Percentiles rank a stretch among this genome's conserved stretches.
These are phyloP conservation scores for Protea cynaroides DNA, from an alignment of 164 flowering plant genomes.

Conservation along the genomic window DNA sequence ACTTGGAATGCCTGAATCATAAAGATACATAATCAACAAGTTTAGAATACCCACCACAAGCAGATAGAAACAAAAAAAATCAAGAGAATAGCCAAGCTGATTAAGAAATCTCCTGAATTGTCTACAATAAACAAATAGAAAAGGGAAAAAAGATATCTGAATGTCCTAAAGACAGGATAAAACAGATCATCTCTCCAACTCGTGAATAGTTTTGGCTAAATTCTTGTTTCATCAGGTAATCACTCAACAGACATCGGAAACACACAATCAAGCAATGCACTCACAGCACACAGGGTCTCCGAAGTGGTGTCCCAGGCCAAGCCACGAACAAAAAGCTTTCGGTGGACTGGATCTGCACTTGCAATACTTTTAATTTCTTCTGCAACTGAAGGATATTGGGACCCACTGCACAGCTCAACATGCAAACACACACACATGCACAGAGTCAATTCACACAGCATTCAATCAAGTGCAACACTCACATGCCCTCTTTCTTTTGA, in stretches of 20 bases:
- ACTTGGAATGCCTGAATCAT: slow-evolving; percentile 46
- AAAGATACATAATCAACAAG: slow-evolving; percentile 8
- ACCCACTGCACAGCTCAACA: slow-evolving; percentile 62
- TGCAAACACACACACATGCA: slow-evolving; percentile 57
- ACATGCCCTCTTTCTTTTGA: slow-evolving; percentile 8
- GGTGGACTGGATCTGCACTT: slow-evolving; percentile 69
- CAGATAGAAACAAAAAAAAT: slow-evolving; percentile 1
- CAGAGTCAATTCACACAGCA: slow-evolving; percentile 57
- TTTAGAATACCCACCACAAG: slow-evolving; percentile 7
- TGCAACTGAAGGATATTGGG: slow-evolving; percentile 64
- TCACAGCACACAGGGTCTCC: slow-evolving; percentile 85
- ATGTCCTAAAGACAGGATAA: not conserved
- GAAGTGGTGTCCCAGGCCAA: slow-evolving; percentile 76
- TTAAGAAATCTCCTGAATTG: too few species aligned
- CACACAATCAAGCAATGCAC: slow-evolving; percentile 48
- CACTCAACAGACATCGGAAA: slow-evolving; percentile 16
- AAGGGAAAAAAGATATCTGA: not conserved
- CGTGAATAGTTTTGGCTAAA: not conserved
- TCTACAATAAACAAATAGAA: too few species aligned
- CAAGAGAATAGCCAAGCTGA: not conserved
- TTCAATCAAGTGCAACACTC: slow-evolving; percentile 22
- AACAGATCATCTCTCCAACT: slow-evolving; percentile 4
- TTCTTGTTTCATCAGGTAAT: slow-evolving; percentile 5
- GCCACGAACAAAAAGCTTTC: slow-evolving; percentile 88
- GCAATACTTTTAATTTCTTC: slow-evolving; percentile 66